Base-by-base conservation (phyloP, 2,329 filamentous ascomycete genomes). In the Ophiognomonia clavigignenti-juglandacearum region DNA sequence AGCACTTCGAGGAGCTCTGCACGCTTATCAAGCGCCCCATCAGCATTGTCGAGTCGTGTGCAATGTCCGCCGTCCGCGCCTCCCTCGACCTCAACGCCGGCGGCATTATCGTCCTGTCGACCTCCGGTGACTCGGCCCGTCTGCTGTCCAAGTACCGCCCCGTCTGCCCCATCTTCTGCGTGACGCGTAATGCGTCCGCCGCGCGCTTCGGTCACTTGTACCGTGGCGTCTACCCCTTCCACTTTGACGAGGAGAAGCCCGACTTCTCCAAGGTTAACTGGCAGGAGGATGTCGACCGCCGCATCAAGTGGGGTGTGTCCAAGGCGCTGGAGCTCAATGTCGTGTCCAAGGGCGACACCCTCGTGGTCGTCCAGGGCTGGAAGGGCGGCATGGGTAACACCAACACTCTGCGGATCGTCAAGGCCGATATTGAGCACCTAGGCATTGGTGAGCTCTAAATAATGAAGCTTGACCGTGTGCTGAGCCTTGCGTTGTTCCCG, bases 111-210 rank as follows among this genome's bases (percentile, higher is more conserved):
- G 92, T 96, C 54, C 77, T 98, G 60, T 96, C 92, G 60, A 98
- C 93, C 45, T 95, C 91, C 57, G 93, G 93, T 64, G 88, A 88
- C 63, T 96, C 92, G 56, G 93, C 93, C 51, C 90, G 93, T 62
- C 84, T 97, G 54, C 78, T 97, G 57, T 95, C 92, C 75, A 98
- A 98, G 78, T 98, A 96, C 77, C 88, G 93, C 64, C 93, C 93
- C 43, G 91, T 97, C 55, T 97, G 92, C 82, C 93, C 93, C 60
- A 96, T 98, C 74, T 92, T 98, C 78, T 97, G 97, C 92, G 88
- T 98, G 55, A 96, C 92, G 56, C 86, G 93, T 61, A 96, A 86
- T 67, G 72, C 82, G 40, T 82, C 80, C 56, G 88, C 93, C 43
- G 86, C 90, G 51, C 81, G 93, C 71, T 97, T 93, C 71, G 86